These are phyloP conservation scores for Mycena leptocephala DNA, from an alignment of 768 basidiomycete genomes.

Conservation along the genomic window DNA sequence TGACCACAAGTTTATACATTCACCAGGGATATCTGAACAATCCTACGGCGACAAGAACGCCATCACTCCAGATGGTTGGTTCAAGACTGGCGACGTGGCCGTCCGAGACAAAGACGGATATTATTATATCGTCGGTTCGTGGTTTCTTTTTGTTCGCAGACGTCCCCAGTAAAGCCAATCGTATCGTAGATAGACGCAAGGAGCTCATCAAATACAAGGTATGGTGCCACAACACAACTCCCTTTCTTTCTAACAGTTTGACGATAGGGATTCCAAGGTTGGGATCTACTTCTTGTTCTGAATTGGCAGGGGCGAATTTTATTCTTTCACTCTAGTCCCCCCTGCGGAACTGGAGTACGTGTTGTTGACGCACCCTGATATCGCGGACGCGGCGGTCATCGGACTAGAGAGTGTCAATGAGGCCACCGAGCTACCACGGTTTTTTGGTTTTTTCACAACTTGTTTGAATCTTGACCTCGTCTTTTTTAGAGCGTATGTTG, in stretches of 20 bases:
- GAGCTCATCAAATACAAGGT: slow-evolving; percentile 87
- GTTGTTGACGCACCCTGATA: slow-evolving; percentile 80
- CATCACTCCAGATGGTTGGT: slow-evolving; percentile 85
- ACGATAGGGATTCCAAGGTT: slow-evolving; percentile 83
- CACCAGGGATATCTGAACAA: slow-evolving; percentile 84
- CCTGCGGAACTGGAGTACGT: slow-evolving; percentile 90
- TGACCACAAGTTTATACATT: neutral
- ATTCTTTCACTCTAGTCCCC: slow-evolving; percentile 66
- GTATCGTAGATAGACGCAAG: slow-evolving; percentile 74
- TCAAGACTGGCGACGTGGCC: slow-evolving; percentile 92
- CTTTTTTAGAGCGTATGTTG: slow-evolving; percentile 72
- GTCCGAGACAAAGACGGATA: slow-evolving; percentile 78
- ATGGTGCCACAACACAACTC: neutral
- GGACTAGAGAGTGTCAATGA: slow-evolving; percentile 78
- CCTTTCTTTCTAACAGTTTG: neutral
- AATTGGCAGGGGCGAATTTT: neutral
- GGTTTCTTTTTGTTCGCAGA: neutral
- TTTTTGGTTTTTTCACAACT: neutral
- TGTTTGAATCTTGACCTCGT: neutral
- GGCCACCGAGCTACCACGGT: slow-evolving; percentile 89
- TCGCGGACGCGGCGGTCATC: slow-evolving; percentile 88
- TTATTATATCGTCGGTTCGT: slow-evolving; percentile 67
- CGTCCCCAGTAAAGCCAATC: no score
- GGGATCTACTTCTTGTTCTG: slow-evolving; percentile 18
- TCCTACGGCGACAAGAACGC: slow-evolving; percentile 76